Base-by-base conservation (phyloP, 305 asterid species). In the Plantago lanceolata region DNA sequence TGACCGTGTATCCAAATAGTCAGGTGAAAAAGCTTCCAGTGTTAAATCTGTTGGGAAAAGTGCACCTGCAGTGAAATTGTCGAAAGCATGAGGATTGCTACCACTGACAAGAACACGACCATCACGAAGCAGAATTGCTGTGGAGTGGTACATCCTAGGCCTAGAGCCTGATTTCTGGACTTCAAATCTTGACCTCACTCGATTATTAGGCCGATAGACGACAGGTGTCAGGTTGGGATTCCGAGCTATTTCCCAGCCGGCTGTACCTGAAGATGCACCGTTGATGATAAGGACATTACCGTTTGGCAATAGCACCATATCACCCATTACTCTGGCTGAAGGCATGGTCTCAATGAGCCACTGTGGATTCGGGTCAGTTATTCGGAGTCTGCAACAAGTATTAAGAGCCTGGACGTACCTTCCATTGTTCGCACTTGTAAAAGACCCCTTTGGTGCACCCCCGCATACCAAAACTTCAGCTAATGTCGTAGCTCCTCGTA, bases 301-400 rank as follows among this genome's bases (percentile, higher is more conserved):
- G 14, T 85, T 65, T 0, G 96, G 96, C 1, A 88, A 44, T 18
- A 82, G 21, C 7, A 85, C 58, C 96, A 88, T 88, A 31, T 88
- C 96, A 0, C 96, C 90, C 96, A 88, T 88, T 75, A 83, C 84
- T 54, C 96, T 76, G 28, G 80, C 70, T 18, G 53, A 20, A 0
- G 96, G 94, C 96, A 88, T 88, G n/a, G 80, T 73, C 71, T 88
- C 96, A 78, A 73, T 72, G 17, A 31, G 68, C 96, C 96, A 85
- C 15, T 75, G 71, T 0, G 96, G 88, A 60, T 80, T 69, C 26
- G 44, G 57, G 69, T 75, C 92, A 14, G 77, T 75, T 64, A 85
- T 76, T 16, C 63, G 68, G 31, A 85, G 82, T 78, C 96, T 71
- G 3, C 82, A 89, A 0, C 96, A 88, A 2, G 85, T 82, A 37